Conservation (phyloP, 2,329 filamentous ascomycete genomes). For the Paraconiothyrium brasiliense region DNA sequence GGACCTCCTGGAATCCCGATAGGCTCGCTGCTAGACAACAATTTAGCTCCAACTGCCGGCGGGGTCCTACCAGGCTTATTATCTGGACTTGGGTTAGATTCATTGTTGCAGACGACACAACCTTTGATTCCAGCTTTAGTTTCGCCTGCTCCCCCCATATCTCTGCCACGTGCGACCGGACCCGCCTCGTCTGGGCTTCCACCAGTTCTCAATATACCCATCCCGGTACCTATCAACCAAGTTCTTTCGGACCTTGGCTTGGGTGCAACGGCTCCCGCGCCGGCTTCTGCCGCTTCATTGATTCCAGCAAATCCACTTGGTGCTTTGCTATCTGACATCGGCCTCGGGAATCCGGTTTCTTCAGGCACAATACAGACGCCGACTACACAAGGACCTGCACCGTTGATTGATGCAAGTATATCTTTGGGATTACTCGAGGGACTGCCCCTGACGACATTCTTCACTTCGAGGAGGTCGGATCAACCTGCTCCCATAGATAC, state of each 20-base stretch:
- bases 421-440: not conserved
- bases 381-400: not conserved
- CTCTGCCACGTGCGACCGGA: not conserved
- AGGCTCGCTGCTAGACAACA: not conserved
- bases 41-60: not conserved
- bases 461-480: slow-evolving; percentile 3
- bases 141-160: not conserved
- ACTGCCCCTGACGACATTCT: not conserved
- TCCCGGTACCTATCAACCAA: not conserved
- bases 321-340: not conserved
- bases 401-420: not conserved
- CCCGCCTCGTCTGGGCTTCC: not conserved
- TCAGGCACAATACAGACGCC: not conserved
- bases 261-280: not conserved
- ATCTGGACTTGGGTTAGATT: not conserved
- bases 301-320: slow-evolving; percentile 1
- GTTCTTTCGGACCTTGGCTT: not conserved
- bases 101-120: not conserved
- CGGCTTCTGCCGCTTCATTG: not conserved
- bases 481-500: not conserved
- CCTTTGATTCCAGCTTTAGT: not conserved
- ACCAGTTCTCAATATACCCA: not conserved
- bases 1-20: not conserved
- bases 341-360: not conserved
- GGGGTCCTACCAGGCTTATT: not conserved